These are phyloP conservation scores for Sordariomycetes sp. DNA, from an alignment of 2,329 filamentous ascomycete genomes.

Conservation along the genomic window DNA sequence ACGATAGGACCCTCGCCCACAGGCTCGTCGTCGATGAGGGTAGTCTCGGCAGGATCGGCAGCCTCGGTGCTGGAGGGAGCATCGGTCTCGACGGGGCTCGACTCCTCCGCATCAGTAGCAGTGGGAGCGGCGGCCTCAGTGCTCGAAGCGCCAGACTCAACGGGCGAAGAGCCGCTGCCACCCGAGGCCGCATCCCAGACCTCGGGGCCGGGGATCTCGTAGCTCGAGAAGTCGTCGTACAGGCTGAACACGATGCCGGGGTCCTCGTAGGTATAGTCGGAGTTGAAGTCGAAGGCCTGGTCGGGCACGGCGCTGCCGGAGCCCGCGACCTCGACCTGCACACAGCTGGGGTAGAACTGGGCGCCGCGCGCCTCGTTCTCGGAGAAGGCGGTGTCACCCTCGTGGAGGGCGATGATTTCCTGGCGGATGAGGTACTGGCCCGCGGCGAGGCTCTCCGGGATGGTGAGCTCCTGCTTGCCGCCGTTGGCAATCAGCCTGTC, in stretches of 20 bases:
- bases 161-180: constrained; percentile 2
- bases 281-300: constrained; percentile 31
- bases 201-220: constrained; percentile 22
- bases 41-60: not conserved
- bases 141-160: constrained; percentile 5
- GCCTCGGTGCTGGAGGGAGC: not conserved
- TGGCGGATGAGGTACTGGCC: constrained; percentile 44
- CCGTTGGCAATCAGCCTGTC: constrained; percentile 35
- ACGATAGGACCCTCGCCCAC: no score
- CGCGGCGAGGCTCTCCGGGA: constrained; percentile 31
- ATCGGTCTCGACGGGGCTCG: not conserved
- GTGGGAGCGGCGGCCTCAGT: constrained; percentile 6
- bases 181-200: constrained; percentile 14
- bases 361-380: constrained; percentile 27
- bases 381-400: constrained; percentile 22
- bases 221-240: constrained; percentile 27
- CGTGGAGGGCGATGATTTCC: constrained; percentile 44
- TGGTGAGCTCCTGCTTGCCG: constrained; percentile 35
- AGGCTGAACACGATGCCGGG: constrained; percentile 49
- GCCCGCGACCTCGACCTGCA: constrained; percentile 50
- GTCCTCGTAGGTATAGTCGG: constrained; percentile 46
- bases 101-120: not conserved
- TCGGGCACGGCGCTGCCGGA: constrained; percentile 24
- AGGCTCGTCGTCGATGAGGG: no score
- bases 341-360: constrained; percentile 46